These are phyloP conservation scores for Sarocladiaceae sp. DNA, from an alignment of 2,329 filamentous ascomycete species.

Conservation along the genomic window DNA sequence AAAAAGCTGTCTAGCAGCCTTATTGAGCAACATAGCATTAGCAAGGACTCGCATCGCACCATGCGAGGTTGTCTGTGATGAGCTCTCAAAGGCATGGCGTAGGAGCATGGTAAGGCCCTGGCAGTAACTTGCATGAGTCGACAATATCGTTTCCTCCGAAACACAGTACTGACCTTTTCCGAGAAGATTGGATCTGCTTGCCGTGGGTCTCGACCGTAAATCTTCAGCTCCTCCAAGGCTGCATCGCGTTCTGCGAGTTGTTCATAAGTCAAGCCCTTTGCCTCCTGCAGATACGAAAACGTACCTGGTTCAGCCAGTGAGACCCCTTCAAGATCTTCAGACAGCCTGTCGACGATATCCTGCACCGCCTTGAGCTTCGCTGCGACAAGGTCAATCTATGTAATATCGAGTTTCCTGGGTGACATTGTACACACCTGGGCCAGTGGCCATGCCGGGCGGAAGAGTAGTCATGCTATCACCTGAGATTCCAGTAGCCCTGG, in stretches of 20 bases:
- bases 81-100: constrained; percentile 65
- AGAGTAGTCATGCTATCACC: constrained; percentile 17
- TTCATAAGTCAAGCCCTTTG: neutral
- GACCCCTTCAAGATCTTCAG: neutral
- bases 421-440: constrained; percentile 31
- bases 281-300: too few species aligned
- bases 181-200: constrained; percentile 80
- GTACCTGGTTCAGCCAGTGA: neutral
- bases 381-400: neutral
- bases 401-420: neutral
- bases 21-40: constrained; percentile 61
- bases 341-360: neutral
- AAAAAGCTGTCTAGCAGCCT: constrained; percentile 36
- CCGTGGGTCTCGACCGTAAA: constrained; percentile 55
- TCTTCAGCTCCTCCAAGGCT: constrained; percentile 63
- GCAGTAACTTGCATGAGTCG: too few species aligned
- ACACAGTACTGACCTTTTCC: constrained; percentile 49
- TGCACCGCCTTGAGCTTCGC: constrained; percentile 1
- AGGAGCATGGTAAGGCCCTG: constrained; percentile 71
- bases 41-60: constrained; percentile 75
- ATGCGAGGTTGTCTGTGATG: constrained; percentile 56
- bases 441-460: constrained; percentile 27
- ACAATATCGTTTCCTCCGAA: neutral
- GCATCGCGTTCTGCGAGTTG: constrained; percentile 62
- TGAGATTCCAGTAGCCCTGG: too few species aligned